Evolutionary conservation across 495 filamentous ascomycete genomes (phyloP), one percentile per base, ranked within the genome.

Genomic region (Cercophora scortea): DNA sequence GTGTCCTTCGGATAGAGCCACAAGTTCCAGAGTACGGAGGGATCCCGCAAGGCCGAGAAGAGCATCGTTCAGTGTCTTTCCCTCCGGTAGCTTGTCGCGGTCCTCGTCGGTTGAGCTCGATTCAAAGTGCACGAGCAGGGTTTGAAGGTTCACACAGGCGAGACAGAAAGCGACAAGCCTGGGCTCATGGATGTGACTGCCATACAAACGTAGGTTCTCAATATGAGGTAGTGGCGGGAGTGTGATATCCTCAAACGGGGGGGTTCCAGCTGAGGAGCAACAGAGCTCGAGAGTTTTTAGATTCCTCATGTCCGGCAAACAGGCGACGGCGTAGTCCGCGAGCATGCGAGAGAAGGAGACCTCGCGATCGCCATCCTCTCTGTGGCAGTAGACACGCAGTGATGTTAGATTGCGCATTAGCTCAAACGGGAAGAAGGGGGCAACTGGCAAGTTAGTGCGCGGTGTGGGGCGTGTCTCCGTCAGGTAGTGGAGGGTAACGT

Each of bases 251-350:
- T 57, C 40, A n/a, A 36, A 45, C 1, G 49, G 25, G 51, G 54
- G 38, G 15, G 39, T 58, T 13, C 56, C 59, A 35, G 62, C 62
- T 4, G 55, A 56, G 3, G 61, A 59, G 16, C 66, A 62, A 38
- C 61, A 67, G 12, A 65, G 42, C 42, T 69, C 67, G 15, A 69
- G 62, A 47, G 59, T 70, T 50, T 55, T 60, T 50, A 71, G 49
- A 4, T 53, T 47, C 6, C 38, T 50, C 1, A 68, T 49, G 11
- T 51, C 18, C 1, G 55, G 51, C 19, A 66, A 45, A 38, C 18
- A 41, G 7, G 51, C 36, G 17, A 68, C 52, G 41, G 59, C 57
- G 39, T 58, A 56, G 54, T 68, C 63, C 18, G 61, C 52, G 8
- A 68, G 42, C 32, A 66, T 25, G 32, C 58, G 63, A 4, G 63